These are phyloP conservation scores for Saturnispora ahearnii DNA, from an alignment of 805 yeast species.

Conservation along the genomic window DNA sequence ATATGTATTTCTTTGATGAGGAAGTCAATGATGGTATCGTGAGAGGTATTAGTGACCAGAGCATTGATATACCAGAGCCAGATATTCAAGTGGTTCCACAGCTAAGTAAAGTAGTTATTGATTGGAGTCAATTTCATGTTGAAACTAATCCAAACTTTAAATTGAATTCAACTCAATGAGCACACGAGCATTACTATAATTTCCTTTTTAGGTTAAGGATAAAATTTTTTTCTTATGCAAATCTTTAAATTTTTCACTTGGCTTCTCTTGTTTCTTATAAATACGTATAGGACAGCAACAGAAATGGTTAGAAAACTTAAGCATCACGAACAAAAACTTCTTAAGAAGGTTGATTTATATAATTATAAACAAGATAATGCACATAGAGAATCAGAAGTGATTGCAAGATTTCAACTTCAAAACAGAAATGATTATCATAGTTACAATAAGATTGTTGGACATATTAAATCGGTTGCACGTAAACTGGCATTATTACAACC, in stretches of 20 bases:
- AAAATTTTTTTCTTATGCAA: too few relatives aligned
- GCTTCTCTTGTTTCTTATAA: constrained; percentile 3
- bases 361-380: constrained; percentile 97
- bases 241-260: neutral
- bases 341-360: constrained; percentile 91
- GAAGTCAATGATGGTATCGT: neutral
- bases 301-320: constrained; percentile 80
- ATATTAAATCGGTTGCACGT: constrained; percentile 78
- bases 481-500: constrained; percentile 79
- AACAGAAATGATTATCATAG: constrained; percentile 93
- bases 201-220: neutral
- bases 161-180: neutral
- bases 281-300: neutral
- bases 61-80: neutral
- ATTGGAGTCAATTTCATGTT: neutral
- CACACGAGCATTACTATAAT: neutral
- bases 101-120: neutral
- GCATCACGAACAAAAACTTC: constrained; percentile 89
- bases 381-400: constrained; percentile 93
- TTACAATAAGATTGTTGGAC: constrained; percentile 90
- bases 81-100: neutral
- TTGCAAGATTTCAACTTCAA: constrained; percentile 89
- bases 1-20: constrained; percentile 3
- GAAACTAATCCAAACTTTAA: neutral
- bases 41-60: neutral